Evolutionary conservation across 2,329 filamentous ascomycete genomes (phyloP), one percentile per base, ranked within the genome.

Genomic region (Hypoxylon sp.): DNA sequence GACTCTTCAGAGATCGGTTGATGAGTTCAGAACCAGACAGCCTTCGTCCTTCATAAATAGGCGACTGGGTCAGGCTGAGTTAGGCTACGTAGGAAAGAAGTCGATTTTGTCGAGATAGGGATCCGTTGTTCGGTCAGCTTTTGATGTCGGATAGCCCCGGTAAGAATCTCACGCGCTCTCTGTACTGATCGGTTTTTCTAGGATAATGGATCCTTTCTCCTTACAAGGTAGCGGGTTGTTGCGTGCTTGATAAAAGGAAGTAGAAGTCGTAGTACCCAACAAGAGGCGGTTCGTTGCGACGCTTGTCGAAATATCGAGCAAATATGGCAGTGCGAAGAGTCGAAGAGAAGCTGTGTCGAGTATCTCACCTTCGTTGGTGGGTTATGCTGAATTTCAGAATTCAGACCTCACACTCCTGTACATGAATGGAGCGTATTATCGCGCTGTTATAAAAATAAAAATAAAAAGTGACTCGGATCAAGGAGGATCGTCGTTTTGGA

Each of bases 281-380:
- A 60, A 67, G 50, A 37, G 46, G 39, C 53, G 48, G 53, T 53
- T 62, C 55, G 62, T 55, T 63, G 59, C 56, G 56, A 55, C 37
- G 62, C 60, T 66, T 63, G 59, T 53, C 24, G 47, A 63, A 42
- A 56, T 46, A 48, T 46, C 58, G 54, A 65, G 59, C 66, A 67
- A 69, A 65, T 60, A 62, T 48, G 24, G 35, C 27, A 57, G 57
- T 62, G 53, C 46, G 42, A 62, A 54, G 35, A 44, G 51, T 57
- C 52, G 62, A 57, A 57, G 32, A 57, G 29, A 42, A 27, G 35
- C n/a, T 44, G 42, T 67, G 13, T 42, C 35, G 52, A 35, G 21
- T 54, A 53, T 62, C 69, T 71, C 65, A 69, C 69, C 66, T 71
- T 60, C 21, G 39, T 29, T 44, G 51, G 58, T 61, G 54, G 62